These are phyloP conservation scores for Neofusicoccum sp. DNA, from an alignment of 2,329 filamentous ascomycete species.

Conservation along the genomic window DNA sequence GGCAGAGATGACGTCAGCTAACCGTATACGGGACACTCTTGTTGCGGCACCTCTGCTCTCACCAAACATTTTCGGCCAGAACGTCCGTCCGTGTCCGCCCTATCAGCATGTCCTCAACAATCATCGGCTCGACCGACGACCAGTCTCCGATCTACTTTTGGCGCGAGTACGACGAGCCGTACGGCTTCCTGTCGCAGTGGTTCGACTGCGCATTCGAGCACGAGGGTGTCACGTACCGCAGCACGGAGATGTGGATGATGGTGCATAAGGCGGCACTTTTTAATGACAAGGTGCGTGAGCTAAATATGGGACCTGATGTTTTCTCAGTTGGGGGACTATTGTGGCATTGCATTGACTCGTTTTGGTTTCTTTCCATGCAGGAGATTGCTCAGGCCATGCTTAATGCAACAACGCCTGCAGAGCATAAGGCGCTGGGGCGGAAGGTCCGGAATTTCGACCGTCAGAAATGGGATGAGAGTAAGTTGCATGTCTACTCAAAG, in stretches of 20 bases:
- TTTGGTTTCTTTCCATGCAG: slow-evolving; percentile 21
- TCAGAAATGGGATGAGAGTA: slow-evolving; percentile 48
- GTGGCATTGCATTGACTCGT: too few species aligned
- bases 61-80: neutral
- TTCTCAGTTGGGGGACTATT: too few species aligned
- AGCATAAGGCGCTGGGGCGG: slow-evolving; percentile 57
- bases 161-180: slow-evolving; percentile 41
- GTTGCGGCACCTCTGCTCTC: too few species aligned
- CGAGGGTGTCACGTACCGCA: slow-evolving; percentile 36
- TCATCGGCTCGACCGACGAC: neutral
- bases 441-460: slow-evolving; percentile 54
- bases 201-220: slow-evolving; percentile 50
- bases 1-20: too few species aligned
- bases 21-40: too few species aligned
- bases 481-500: neutral
- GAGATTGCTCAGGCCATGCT: slow-evolving; percentile 52
- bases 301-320: neutral
- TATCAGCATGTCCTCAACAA: neutral
- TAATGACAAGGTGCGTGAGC: slow-evolving; percentile 35
- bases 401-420: slow-evolving; percentile 43
- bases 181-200: slow-evolving; percentile 65
- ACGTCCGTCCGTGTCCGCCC: too few species aligned
- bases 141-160: slow-evolving; percentile 34
- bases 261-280: slow-evolving; percentile 45
- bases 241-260: slow-evolving; percentile 51